Percentiles rank a stretch among this genome's conserved stretches.
Evolutionary conservation across 2,329 filamentous ascomycete genomes (phyloP).

Genomic region (Westerdykella ornata): DNA sequence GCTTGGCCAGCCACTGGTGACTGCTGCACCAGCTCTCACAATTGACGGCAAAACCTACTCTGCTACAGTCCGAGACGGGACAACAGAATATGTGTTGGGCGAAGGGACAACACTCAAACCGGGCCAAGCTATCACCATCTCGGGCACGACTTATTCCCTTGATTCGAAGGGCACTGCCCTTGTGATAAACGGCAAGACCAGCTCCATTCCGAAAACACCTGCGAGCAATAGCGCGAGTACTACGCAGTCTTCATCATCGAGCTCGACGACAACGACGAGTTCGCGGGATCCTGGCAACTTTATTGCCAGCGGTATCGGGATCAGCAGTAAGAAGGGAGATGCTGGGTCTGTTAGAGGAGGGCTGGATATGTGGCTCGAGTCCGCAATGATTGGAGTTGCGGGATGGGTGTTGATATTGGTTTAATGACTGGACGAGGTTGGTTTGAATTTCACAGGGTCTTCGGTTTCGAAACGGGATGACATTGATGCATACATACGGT

Average conservation of each 20-base stretch:
- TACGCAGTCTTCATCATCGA: slow-evolving; percentile 10
- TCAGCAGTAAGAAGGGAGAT: slow-evolving; percentile 14
- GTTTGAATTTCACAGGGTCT: no score
- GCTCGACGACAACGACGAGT: slow-evolving; percentile 3
- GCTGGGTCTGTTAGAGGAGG: slow-evolving; percentile 6
- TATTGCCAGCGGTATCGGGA: slow-evolving; percentile 23
- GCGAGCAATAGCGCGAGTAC: slow-evolving; percentile 24
- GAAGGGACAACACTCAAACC: slow-evolving; percentile 19
- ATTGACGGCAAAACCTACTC: slow-evolving; percentile 25
- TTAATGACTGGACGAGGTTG: slow-evolving; percentile 14
- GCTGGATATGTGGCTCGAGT: slow-evolving; percentile 22
- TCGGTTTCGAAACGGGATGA: no score
- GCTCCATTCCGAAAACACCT: slow-evolving; percentile 17
- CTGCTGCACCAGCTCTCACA: slow-evolving; percentile 17
- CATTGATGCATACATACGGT: background rate
- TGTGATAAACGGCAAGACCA: slow-evolving; percentile 30
- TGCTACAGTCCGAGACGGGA: slow-evolving; percentile 19
- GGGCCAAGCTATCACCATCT: slow-evolving; percentile 18
- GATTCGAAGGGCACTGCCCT: slow-evolving; percentile 22
- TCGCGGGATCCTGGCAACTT: slow-evolving; percentile 14
- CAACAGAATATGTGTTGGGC: slow-evolving; percentile 20
- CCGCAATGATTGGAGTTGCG: slow-evolving; percentile 18
- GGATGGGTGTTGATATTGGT: slow-evolving; percentile 25
- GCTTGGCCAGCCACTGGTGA: slow-evolving; percentile 11
- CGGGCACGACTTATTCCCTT: slow-evolving; percentile 27